A percentile compares a stretch with the other conserved stretches of the same genome.
These are phyloP conservation scores for Penicillium atrosanguineum DNA, from an alignment of 495 filamentous ascomycete genomes.

Conservation along the genomic window DNA sequence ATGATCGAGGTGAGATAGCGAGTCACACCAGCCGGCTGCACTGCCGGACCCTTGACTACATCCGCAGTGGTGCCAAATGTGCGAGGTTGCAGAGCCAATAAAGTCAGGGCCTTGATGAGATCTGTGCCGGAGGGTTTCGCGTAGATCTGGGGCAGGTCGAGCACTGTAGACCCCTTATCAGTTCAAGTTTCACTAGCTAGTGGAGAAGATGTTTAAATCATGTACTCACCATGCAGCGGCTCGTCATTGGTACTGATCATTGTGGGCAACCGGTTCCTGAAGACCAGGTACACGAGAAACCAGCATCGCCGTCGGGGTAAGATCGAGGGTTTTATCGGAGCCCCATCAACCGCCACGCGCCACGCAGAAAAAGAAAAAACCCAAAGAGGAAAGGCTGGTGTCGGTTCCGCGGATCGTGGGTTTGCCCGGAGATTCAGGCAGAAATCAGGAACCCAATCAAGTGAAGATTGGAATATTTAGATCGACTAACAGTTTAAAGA, in stretches of 20 bases:
- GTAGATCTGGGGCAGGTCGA: slow-evolving; percentile 55
- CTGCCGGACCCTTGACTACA: slow-evolving; percentile 28
- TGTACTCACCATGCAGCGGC: slow-evolving; percentile 43
- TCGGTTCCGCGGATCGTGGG: slow-evolving; percentile 31
- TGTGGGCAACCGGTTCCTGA: neutral
- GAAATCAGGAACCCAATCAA: neutral
- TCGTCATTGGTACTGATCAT: slow-evolving; percentile 45
- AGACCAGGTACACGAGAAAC: neutral
- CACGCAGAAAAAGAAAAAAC: slow-evolving; percentile 38
- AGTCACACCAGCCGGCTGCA: slow-evolving; percentile 41
- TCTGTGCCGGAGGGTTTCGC: slow-evolving; percentile 46
- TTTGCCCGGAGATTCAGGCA: slow-evolving; percentile 5
- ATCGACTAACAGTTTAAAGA: neutral
- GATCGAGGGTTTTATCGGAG: slow-evolving; percentile 5
- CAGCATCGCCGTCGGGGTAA: neutral
- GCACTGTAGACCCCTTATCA: slow-evolving; percentile 47
- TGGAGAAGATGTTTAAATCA: slow-evolving; percentile 10
- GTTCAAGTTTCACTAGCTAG: slow-evolving; percentile 24
- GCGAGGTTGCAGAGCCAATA: slow-evolving; percentile 44
- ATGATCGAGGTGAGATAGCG: slow-evolving; percentile 77
- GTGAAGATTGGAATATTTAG: neutral
- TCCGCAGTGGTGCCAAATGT: slow-evolving; percentile 32
- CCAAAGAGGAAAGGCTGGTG: slow-evolving; percentile 41
- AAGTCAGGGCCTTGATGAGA: slow-evolving; percentile 42
- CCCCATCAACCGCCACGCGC: slow-evolving; percentile 8